Base-by-base conservation (phyloP, 2,329 filamentous ascomycete species). In the Raffaelea ambrosiae region DNA sequence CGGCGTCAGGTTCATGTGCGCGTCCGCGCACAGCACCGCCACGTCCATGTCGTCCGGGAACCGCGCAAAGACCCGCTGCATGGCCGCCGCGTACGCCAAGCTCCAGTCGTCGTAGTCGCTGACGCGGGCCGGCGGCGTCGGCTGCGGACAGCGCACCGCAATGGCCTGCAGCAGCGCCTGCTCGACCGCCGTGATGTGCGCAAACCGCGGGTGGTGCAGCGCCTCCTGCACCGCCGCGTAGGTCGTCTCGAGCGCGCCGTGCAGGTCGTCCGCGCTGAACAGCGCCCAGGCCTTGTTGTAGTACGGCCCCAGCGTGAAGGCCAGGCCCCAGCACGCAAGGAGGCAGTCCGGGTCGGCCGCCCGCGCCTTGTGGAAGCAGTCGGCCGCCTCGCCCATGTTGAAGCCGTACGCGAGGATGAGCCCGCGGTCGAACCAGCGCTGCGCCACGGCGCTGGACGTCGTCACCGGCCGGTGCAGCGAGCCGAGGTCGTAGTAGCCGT, bases 231-330 rank as follows among this genome's bases (percentile, higher is more conserved):
- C 13, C 7, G 13, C 26, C 7, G 26, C 13, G 26, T 29, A 13
- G 26, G 26, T 29, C 7, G 26, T 29, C 7, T 29, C 7, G 26
- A 29, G 26, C 7, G 26, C 45, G 4, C 39, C 36, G 9, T 22
- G 38, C 4, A 83, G 66, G 53, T 89, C 85, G 0, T 69, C 63
- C 1, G 71, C 63, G 47, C 84, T 83, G 54, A 89, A 88, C 21
- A 79, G 71, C 23, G 79, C 74, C 86, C 86, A 89, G 0, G 85
- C 81, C 58, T 89, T 88, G 66, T 90, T 78, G 62, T 81, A 82
- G 58, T 91, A 89, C 3, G 86, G 86, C 0, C 86, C 86, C 0
- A 86, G 65, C 1, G 81, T 71, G 59, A 85, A 89, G 0, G 86
- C 81, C 4, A 85, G 64, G 0, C 83, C 83, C 83, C 83, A 87